phyloP scores from a whole-genome alignment of 228 moss, liverwort and hornwort species.

The Sphagnum magellanicum region DNA sequence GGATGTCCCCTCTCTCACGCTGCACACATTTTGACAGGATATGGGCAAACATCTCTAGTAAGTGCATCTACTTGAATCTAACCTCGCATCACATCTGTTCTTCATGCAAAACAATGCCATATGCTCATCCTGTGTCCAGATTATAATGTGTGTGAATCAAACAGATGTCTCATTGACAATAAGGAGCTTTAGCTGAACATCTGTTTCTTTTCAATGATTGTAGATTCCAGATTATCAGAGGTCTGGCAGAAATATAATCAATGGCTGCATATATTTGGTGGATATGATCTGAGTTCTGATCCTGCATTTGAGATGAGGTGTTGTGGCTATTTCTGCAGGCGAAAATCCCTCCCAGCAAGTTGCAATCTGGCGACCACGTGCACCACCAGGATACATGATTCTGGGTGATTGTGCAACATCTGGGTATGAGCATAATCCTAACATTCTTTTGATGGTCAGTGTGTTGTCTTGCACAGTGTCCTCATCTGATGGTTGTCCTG shows the following conservation, averaged over 20 bases:
- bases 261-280: no score
- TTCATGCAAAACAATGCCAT: neutral
- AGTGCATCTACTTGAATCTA: neutral
- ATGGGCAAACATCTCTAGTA: constrained; percentile 72
- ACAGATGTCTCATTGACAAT: neutral
- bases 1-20: constrained; percentile 56
- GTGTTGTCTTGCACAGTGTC: neutral
- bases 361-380: constrained; percentile 89
- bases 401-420: constrained; percentile 87
- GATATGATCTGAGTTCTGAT: no score
- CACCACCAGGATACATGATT: constrained; percentile 79
- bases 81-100: neutral
- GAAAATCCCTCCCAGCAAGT: constrained; percentile 58
- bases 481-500: neutral
- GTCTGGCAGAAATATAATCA: no score
- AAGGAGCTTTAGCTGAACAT: no score
- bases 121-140: neutral
- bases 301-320: no score
- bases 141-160: neutral
- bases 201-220: no score
- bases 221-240: no score
- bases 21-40: constrained; percentile 95
- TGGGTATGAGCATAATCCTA: constrained; percentile 37
- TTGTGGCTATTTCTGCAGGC: constrained; percentile 25
- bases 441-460: neutral